Conservation (phyloP, 2,329 filamentous ascomycete species). For the Hansfordia pulvinata region DNA sequence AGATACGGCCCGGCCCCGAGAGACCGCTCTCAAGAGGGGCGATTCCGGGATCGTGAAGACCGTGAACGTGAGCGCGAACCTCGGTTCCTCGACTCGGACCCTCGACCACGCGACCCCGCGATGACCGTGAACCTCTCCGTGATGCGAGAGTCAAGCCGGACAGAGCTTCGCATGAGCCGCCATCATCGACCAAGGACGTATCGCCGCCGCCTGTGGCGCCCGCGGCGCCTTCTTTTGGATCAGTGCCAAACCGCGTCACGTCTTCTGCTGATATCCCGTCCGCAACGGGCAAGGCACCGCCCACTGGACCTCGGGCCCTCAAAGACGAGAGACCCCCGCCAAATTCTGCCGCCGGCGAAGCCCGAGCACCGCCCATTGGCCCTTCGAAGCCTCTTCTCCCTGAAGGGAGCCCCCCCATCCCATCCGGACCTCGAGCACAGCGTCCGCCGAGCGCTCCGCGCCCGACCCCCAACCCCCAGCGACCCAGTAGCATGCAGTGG, state of each 20-base stretch:
- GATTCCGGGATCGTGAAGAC: slow-evolving; percentile 36
- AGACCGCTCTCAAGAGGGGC: slow-evolving; percentile 52
- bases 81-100: slow-evolving; percentile 21
- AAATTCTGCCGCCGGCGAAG: slow-evolving; percentile 21
- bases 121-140: slow-evolving; percentile 17
- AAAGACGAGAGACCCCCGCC: slow-evolving; percentile 33
- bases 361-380: slow-evolving; percentile 22
- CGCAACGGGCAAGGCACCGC: slow-evolving; percentile 31
- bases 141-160: slow-evolving; percentile 33
- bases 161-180: slow-evolving; percentile 34
- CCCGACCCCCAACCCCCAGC: too few species aligned
- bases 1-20: slow-evolving; percentile 29
- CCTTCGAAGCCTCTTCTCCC: slow-evolving; percentile 26
- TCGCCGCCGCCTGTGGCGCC: slow-evolving; percentile 44
- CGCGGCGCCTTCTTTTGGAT: slow-evolving; percentile 43
- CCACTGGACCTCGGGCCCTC: slow-evolving; percentile 38
- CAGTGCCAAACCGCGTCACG: slow-evolving; percentile 33
- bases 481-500: slow-evolving; percentile 46
- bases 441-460: slow-evolving; percentile 29
- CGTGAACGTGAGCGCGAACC: slow-evolving; percentile 21
- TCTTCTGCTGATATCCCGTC: slow-evolving; percentile 20
- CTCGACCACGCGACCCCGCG: slow-evolving; percentile 29
- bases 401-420: slow-evolving; percentile 33
- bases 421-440: slow-evolving; percentile 39
- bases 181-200: slow-evolving; percentile 32